Conservation (phyloP, 2,329 filamentous ascomycete genomes). For the Botrytis pseudocinerea region DNA sequence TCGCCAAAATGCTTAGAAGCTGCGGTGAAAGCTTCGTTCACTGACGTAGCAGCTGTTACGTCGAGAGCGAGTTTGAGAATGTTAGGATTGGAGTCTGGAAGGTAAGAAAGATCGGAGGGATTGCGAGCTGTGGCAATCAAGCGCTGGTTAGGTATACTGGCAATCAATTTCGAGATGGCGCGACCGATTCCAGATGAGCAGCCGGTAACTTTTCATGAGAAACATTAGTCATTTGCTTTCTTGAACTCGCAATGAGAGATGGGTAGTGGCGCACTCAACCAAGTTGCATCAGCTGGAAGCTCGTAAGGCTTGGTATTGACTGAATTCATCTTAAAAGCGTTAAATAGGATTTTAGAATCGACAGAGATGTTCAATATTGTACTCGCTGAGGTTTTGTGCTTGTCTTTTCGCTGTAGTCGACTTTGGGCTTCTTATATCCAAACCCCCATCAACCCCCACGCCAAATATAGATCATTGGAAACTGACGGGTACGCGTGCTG, state of each 20-base stretch:
- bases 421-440: not conserved
- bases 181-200: slow-evolving; percentile 52
- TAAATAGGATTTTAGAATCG: not conserved
- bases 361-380: not conserved
- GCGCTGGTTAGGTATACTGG: slow-evolving; percentile 44
- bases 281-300: not conserved
- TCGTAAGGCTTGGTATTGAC: slow-evolving; percentile 11
- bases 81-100: slow-evolving; percentile 42
- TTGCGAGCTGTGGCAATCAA: slow-evolving; percentile 53
- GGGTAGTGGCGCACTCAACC: not conserved
- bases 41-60: slow-evolving; percentile 46
- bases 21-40: slow-evolving; percentile 41
- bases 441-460: too few relatives aligned
- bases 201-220: slow-evolving; percentile 46
- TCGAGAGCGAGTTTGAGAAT: slow-evolving; percentile 51
- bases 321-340: not conserved
- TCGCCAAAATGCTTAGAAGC: slow-evolving; percentile 42
- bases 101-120: slow-evolving; percentile 43
- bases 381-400: too few relatives aligned
- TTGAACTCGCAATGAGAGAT: not conserved
- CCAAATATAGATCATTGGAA: not conserved
- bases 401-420: not conserved
- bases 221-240: not conserved
- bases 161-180: slow-evolving; percentile 44
- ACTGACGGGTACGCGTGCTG: not conserved